These are phyloP conservation scores for Magnolia sinica DNA, from an alignment of 164 flowering plant genomes.

Conservation along the genomic window DNA sequence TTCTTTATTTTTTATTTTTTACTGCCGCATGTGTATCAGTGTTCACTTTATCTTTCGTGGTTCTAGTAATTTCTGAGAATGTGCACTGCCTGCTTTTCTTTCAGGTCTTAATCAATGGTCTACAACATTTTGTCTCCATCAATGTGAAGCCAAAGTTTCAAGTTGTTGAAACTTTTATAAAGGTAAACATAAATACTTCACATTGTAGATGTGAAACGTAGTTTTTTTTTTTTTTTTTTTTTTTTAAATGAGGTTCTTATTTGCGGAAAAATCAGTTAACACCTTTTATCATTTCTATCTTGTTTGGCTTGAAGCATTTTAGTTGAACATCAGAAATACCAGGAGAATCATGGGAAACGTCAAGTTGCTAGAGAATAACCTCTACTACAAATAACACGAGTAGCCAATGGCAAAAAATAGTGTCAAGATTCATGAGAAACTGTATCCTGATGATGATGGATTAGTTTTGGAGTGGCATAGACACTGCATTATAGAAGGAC, in stretches of 20 bases:
- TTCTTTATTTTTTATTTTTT: neutral
- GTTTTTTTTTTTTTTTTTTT: too few species aligned
- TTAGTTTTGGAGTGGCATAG: neutral
- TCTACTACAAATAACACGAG: too few species aligned
- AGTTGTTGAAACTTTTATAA: conserved; percentile 79
- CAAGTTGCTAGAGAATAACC: too few species aligned
- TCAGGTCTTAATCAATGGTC: conserved; percentile 93
- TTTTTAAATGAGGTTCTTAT: neutral
- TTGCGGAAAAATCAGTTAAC: too few species aligned
- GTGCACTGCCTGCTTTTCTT: conserved; percentile 9
- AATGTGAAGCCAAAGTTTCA: conserved; percentile 81
- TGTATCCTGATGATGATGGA: neutral
- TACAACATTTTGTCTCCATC: conserved; percentile 66
- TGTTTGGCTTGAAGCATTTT: too few species aligned
- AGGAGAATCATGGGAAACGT: too few species aligned
- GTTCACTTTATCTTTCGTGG: too few species aligned
- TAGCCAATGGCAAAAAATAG: too few species aligned
- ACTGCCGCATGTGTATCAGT: too few species aligned
- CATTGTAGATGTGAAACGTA: neutral
- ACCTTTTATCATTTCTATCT: too few species aligned
- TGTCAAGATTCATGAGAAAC: too few species aligned
- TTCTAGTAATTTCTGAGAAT: neutral
- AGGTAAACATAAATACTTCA: conserved; percentile 39
- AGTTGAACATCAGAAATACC: too few species aligned
- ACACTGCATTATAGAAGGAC: neutral